Evolutionary conservation across 768 basidiomycete genomes (phyloP), one percentile per base, ranked within the genome.

Genomic region (Mycena pura): DNA sequence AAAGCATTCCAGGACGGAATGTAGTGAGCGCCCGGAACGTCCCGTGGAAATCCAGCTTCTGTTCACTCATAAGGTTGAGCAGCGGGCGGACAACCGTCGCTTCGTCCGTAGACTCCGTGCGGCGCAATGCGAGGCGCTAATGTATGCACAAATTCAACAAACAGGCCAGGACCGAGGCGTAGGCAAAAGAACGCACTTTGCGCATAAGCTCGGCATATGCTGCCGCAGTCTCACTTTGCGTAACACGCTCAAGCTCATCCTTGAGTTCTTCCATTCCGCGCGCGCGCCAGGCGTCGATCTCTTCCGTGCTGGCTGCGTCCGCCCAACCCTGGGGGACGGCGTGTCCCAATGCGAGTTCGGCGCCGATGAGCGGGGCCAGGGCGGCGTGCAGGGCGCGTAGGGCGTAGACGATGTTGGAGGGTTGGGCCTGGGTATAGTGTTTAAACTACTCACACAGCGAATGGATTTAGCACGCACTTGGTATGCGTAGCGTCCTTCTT

Each of bases 21-120:
- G 73, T 75, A 2, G 81, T 78, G 9, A 99, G 78, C 4, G 73
- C 78, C 24, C 96, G 86, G 82, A 98, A 93, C 3, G 94, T 90
- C 14, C 84, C 82, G 69, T 95, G 88, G 76, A 95, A 96, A 76
- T 99, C 97, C n/a, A 98, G 80, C 48, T 80, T 78, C 63, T 95
- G 85, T 2, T 74, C 72, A 57, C 89, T 84, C 77, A 99, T 84
- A 31, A 96, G 74, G 38, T 85, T 79, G n/a, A 98, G 80, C 39
- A 96, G 81, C 1, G 90, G 89, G 8, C 81, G 81, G 62, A 89
- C 79, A 39, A 96, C 70, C 34, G 73, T 68, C 1, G 76, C 69
- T 57, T 91, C 88, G 75, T 97, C 95, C 1, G 72, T 77, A 2
- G 78, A 55, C 22, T 85, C 80, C 27, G 76, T 65, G n/a, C 78